Conservation (phyloP, 805 yeast species). For the Kodamaea laetipori region DNA sequence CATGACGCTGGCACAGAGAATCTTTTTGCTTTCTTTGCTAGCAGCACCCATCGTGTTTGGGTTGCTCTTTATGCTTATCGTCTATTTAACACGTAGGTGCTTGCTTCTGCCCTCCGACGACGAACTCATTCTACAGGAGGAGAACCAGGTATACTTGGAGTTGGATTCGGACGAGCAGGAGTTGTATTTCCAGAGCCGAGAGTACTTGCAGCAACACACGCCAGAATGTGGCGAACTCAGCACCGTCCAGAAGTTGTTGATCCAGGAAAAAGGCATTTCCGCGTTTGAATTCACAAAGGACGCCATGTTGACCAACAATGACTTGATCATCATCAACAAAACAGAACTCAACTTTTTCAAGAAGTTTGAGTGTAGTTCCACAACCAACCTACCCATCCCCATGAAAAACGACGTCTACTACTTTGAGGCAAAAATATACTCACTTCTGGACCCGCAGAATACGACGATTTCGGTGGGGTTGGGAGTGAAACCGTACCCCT, state of each 20-base stretch:
- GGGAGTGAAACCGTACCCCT: conserved; percentile 87
- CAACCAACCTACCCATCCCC: conserved; percentile 85
- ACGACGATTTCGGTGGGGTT: conserved; percentile 74
- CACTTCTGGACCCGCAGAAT: conserved; percentile 56
- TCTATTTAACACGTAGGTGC: neutral
- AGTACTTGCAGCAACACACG: conserved; percentile 39
- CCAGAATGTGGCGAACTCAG: conserved; percentile 45
- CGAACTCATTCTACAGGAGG: conserved; percentile 60
- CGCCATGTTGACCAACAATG: conserved; percentile 54
- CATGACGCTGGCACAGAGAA: conserved; percentile 3
- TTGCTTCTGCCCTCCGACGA: conserved; percentile 43
- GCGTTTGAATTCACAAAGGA: conserved; percentile 87
- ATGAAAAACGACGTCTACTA: conserved; percentile 81
- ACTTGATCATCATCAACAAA: conserved; percentile 64
- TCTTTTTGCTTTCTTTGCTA: neutral
- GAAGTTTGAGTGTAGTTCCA: conserved; percentile 65
- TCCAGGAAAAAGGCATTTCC: conserved; percentile 83
- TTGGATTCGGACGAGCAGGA: conserved; percentile 71
- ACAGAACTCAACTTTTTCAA: conserved; percentile 59
- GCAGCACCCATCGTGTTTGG: conserved; percentile 1
- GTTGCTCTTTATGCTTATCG: conserved; percentile 5
- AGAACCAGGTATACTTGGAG: conserved; percentile 55
- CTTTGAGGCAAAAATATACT: conserved; percentile 84
- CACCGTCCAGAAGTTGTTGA: conserved; percentile 61
- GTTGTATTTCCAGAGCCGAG: conserved; percentile 66